A percentile compares a stretch with the other conserved stretches of the same genome.
phyloP scores from a whole-genome alignment of 2,329 filamentous ascomycete genomes.

The Aspergillus ochraceus region DNA sequence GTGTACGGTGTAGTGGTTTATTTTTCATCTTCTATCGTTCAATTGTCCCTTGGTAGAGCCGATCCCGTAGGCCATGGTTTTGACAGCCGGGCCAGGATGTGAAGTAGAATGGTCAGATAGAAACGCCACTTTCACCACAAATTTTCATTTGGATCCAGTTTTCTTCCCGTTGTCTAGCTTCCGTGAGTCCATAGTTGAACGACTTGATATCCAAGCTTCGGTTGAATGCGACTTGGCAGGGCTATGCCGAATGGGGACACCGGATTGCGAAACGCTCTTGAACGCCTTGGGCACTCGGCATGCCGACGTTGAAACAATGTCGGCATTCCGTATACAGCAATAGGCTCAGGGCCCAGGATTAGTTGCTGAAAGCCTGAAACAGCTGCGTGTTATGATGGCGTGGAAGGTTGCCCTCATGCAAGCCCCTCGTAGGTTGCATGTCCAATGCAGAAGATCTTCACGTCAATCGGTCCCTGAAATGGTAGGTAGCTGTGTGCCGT shows the following conservation, averaged over 20 bases:
- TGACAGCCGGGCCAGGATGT: background rate
- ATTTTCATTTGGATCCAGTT: background rate
- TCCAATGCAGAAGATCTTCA: background rate
- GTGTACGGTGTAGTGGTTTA: background rate
- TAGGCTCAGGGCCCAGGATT: background rate
- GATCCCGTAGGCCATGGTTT: too few relatives aligned
- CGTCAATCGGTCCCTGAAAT: background rate
- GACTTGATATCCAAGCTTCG: background rate
- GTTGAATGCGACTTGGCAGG: slow-evolving; percentile 10
- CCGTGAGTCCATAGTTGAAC: slow-evolving; percentile 1
- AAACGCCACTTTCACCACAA: background rate
- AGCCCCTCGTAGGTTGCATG: background rate
- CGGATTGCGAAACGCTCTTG: slow-evolving; percentile 5
- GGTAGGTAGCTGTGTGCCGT: background rate
- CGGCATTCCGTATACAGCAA: slow-evolving; percentile 15
- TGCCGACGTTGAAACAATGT: slow-evolving; percentile 13
- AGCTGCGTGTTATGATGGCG: background rate
- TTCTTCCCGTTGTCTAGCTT: background rate
- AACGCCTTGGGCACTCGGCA: slow-evolving; percentile 12
- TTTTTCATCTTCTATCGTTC: background rate
- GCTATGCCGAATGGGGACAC: slow-evolving; percentile 19
- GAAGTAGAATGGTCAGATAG: background rate
- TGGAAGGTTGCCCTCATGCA: background rate
- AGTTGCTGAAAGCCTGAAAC: background rate
- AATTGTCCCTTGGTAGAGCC: background rate